Evolutionary conservation across 1,284 basidiomycete species (phyloP).

Genomic region (Amylostereum chailletii): DNA sequence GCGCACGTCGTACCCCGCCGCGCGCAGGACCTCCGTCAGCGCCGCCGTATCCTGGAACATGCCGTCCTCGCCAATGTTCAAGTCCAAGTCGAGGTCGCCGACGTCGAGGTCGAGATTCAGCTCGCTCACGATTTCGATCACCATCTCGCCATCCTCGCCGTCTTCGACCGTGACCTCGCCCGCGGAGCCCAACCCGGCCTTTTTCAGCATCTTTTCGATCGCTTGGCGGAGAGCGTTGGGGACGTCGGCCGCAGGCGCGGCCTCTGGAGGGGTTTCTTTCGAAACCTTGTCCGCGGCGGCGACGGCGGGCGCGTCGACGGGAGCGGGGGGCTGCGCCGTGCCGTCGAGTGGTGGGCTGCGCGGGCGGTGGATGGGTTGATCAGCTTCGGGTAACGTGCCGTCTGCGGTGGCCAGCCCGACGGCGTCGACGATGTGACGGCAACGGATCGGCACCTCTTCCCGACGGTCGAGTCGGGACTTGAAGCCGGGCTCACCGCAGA

Average conservation of each 20-base stretch:
- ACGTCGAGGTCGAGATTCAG: slow-evolving; percentile 29
- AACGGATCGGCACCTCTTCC: slow-evolving; percentile 63
- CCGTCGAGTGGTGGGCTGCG: slow-evolving; percentile 21
- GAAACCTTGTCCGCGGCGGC: slow-evolving; percentile 4
- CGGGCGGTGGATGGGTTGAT: slow-evolving; percentile 44
- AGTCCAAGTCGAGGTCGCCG: slow-evolving; percentile 8
- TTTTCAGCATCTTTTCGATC: slow-evolving; percentile 34
- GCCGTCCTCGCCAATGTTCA: slow-evolving; percentile 15
- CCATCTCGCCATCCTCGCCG: slow-evolving; percentile 40
- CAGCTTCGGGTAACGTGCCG: slow-evolving; percentile 34
- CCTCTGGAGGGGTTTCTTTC: neutral
- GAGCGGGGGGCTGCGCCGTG: neutral
- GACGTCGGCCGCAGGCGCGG: slow-evolving; percentile 5
- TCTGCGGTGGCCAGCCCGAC: slow-evolving; percentile 22
- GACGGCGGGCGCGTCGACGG: slow-evolving; percentile 4
- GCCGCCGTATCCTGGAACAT: slow-evolving; percentile 21
- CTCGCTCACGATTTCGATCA: slow-evolving; percentile 51
- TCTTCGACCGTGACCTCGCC: slow-evolving; percentile 28
- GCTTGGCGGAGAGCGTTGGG: slow-evolving; percentile 21
- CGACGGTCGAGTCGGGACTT: slow-evolving; percentile 59
- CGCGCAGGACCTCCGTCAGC: slow-evolving; percentile 32
- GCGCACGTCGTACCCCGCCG: slow-evolving; percentile 28
- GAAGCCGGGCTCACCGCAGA: slow-evolving; percentile 89
- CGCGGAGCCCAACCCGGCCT: slow-evolving; percentile 20
- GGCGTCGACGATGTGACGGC: slow-evolving; percentile 57